Conservation (phyloP, 2,329 filamentous ascomycete genomes). For the Claviceps africana region DNA sequence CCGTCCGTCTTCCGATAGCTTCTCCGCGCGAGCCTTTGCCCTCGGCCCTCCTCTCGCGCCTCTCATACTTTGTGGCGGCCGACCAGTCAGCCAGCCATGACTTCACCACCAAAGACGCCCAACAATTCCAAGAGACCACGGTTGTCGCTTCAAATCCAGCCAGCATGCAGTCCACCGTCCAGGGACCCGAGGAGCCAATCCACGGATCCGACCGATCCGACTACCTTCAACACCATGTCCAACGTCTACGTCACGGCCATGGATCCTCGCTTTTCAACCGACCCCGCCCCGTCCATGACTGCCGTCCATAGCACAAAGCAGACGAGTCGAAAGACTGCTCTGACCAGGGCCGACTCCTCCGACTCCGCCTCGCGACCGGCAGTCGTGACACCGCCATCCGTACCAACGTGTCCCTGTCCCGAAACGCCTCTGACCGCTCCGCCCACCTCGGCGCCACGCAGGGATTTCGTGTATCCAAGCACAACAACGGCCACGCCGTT, state of each 20-base stretch:
- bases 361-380: conserved; percentile 14
- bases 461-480: conserved; percentile 36
- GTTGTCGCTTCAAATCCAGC: conserved; percentile 42
- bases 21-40: not conserved
- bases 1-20: not conserved
- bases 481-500: conserved; percentile 46
- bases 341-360: conserved; percentile 10
- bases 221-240: conserved; percentile 51
- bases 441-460: conserved; percentile 31
- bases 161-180: conserved; percentile 23
- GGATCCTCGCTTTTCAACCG: conserved; percentile 40
- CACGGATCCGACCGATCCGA: conserved; percentile 44
- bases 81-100: conserved; percentile 8
- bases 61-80: not conserved
- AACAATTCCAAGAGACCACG: conserved; percentile 33
- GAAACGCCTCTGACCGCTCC: conserved; percentile 41
- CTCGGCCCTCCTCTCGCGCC: not conserved
- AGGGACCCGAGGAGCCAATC: conserved; percentile 20
- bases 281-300: conserved; percentile 31
- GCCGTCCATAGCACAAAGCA: conserved; percentile 39
- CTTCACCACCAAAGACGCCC: conserved; percentile 11
- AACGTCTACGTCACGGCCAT: conserved; percentile 52
- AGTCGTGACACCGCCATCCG: conserved; percentile 31
- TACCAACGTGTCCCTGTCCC: conserved; percentile 32
- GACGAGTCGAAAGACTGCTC: too few species aligned